Conservation (phyloP, 345 rosid species). For the Pseudoturritis turrita region DNA sequence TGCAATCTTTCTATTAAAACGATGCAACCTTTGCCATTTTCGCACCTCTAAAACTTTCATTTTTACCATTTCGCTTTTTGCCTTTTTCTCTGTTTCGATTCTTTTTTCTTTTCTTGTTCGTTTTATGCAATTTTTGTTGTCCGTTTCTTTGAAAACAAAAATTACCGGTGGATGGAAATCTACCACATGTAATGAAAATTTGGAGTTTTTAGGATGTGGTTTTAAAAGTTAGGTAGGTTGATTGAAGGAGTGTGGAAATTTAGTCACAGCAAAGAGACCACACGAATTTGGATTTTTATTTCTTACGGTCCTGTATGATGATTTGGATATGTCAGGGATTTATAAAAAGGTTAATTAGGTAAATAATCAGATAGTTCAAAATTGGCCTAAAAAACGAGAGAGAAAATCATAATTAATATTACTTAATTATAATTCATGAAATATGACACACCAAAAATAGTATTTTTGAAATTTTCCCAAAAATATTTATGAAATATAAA, state of each 20-base stretch:
- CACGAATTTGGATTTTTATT: not conserved
- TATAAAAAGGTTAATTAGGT: too few relatives aligned
- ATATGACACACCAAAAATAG: too few relatives aligned
- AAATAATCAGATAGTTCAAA: too few relatives aligned
- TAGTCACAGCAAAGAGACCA: not conserved
- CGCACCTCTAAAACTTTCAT: not conserved
- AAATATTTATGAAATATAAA: too few relatives aligned
- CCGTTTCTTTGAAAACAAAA: not conserved
- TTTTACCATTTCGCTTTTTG: not conserved
- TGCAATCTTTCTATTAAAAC: not conserved
- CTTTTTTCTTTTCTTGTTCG: not conserved
- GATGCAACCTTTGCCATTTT: not conserved
- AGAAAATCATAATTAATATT: too few relatives aligned
- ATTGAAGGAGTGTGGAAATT: not conserved
- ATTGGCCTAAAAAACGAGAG: too few relatives aligned
- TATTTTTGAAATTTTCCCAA: too few relatives aligned
- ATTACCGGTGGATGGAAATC: not conserved
- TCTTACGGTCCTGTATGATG: not conserved
- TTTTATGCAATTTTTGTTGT: not conserved
- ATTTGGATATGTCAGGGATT: too few relatives aligned
- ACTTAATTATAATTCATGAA: too few relatives aligned
- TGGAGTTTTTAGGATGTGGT: not conserved
- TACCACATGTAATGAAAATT: not conserved
- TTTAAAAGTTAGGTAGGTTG: not conserved
- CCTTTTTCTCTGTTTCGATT: not conserved